A percentile compares a stretch with the other conserved stretches of the same genome.
These are phyloP conservation scores for Malus sieversii DNA, from an alignment of 306 rosid species.

Conservation along the genomic window DNA sequence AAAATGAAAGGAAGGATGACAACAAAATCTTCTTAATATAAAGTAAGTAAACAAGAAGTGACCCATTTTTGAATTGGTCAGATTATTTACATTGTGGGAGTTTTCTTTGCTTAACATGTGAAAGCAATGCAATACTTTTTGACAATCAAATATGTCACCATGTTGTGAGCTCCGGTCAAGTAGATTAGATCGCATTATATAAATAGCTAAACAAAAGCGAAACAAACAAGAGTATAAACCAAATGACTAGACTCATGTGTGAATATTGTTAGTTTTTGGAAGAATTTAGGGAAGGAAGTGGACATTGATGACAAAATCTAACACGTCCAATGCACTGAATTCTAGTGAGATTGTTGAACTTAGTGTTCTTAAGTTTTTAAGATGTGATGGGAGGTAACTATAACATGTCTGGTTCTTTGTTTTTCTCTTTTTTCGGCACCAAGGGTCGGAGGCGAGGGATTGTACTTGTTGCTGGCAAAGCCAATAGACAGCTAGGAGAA, in stretches of 20 bases:
- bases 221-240: background rate
- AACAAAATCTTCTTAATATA: background rate
- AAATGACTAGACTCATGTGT: background rate
- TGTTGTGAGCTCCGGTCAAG: background rate
- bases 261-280: background rate
- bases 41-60: background rate
- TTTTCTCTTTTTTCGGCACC: background rate
- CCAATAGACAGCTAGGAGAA: no score
- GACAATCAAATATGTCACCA: background rate
- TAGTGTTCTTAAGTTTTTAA: background rate
- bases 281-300: background rate
- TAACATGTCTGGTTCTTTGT: background rate
- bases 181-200: background rate
- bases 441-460: background rate
- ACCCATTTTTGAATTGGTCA: background rate
- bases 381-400: background rate
- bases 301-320: background rate
- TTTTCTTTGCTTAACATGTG: background rate
- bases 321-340: background rate
- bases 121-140: background rate
- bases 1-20: background rate
- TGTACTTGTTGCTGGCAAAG: no score
- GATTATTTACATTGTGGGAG: background rate
- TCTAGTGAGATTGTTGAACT: conserved; percentile 1
- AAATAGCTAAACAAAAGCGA: background rate